These are phyloP conservation scores for Patellifolia procumbens DNA, from an alignment of 179 eudicot species.

Conservation along the genomic window DNA sequence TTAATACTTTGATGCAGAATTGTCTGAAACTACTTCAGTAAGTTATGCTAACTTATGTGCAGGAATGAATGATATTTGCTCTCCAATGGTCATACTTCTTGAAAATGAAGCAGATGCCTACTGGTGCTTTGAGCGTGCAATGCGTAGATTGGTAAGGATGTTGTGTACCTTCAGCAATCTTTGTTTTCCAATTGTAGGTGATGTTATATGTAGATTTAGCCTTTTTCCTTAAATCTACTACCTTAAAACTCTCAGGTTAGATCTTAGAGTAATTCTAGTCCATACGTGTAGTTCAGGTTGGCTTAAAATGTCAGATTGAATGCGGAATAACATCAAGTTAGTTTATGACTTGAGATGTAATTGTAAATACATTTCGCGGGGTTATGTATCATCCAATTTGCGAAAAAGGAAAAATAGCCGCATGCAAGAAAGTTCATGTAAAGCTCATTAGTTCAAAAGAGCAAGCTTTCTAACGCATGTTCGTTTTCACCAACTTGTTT, in stretches of 20 bases:
- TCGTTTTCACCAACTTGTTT: background rate
- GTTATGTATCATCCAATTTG: background rate
- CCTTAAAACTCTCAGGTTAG: background rate
- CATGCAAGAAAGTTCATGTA: background rate
- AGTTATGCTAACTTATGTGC: conserved; percentile 21
- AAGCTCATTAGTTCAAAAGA: no score
- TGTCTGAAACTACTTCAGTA: background rate
- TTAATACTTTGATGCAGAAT: background rate
- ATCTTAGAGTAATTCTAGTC: background rate
- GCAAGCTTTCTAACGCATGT: background rate
- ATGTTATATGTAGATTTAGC: background rate
- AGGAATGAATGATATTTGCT: conserved; percentile 58
- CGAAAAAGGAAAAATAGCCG: background rate
- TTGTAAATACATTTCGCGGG: background rate
- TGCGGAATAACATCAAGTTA: background rate
- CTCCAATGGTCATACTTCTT: conserved; percentile 50
- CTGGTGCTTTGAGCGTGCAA: conserved; percentile 58
- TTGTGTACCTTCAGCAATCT: conserved; percentile 6
- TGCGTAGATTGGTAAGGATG: conserved; percentile 52
- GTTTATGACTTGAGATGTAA: background rate
- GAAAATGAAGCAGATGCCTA: conserved; percentile 56
- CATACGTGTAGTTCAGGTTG: background rate
- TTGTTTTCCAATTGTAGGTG: background rate
- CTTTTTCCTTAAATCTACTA: background rate
- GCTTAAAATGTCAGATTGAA: conserved; percentile 1